Conservation (phyloP, 2,329 filamentous ascomycete genomes). For the Botrytis elliptica region DNA sequence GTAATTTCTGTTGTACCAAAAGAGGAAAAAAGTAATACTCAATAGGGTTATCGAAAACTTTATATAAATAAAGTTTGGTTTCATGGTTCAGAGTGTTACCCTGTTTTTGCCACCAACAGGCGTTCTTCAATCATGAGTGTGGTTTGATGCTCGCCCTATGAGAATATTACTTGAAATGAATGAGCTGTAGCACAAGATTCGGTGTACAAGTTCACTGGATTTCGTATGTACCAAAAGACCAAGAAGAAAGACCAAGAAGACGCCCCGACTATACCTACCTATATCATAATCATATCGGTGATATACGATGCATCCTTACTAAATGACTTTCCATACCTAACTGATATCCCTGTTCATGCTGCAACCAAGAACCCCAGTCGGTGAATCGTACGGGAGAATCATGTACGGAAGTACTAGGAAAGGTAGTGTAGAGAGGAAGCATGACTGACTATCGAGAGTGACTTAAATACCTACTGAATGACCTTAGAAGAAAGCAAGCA, state of each 20-base stretch:
- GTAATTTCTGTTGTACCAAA: not conserved
- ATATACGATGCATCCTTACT: conserved; percentile 1
- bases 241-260: not conserved
- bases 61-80: conserved; percentile 17
- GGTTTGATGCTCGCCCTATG: not conserved
- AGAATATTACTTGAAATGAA: not conserved
- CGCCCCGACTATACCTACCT: not conserved
- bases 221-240: not conserved
- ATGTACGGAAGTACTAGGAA: conserved; percentile 1
- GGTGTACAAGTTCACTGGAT: not conserved
- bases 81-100: not conserved
- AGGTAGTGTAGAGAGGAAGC: not conserved
- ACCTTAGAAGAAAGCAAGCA: not conserved
- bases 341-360: conserved; percentile 1
- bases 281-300: not conserved
- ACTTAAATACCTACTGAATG: not conserved
- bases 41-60: conserved; percentile 2
- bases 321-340: not conserved
- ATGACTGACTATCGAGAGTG: not conserved
- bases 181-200: not conserved
- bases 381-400: conserved; percentile 12
- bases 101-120: conserved; percentile 11
- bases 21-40: not conserved
- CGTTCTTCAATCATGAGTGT: conserved; percentile 3
- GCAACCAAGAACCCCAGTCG: conserved; percentile 11